These are phyloP conservation scores for Cyberlindnera euphorbiiphila DNA, from an alignment of 805 yeast genomes.

Conservation along the genomic window DNA sequence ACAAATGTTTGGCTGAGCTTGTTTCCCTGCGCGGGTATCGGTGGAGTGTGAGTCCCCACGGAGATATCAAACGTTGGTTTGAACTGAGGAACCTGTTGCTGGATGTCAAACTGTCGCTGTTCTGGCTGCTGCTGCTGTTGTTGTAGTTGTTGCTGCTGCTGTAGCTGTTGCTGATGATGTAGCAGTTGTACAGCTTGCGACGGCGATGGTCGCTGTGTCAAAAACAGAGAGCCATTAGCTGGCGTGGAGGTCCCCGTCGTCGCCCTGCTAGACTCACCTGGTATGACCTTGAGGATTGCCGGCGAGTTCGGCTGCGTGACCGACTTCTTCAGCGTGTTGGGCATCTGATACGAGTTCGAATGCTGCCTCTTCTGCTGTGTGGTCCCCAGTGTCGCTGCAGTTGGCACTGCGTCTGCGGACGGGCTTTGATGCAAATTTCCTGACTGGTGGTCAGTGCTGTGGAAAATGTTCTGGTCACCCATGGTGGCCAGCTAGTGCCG, in stretches of 20 bases:
- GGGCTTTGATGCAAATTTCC: too few species aligned
- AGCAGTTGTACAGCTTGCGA: slow-evolving; percentile 3
- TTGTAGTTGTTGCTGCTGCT: slow-evolving; percentile 4
- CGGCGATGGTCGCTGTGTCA: slow-evolving; percentile 7
- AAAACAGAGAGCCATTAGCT: slow-evolving; percentile 9
- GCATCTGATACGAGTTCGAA: slow-evolving; percentile 21
- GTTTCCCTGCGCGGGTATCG: slow-evolving; percentile 8
- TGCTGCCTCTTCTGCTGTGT: slow-evolving; percentile 24
- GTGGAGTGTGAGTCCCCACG: slow-evolving; percentile 7
- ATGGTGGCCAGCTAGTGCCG: too few species aligned
- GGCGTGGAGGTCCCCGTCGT: slow-evolving; percentile 15
- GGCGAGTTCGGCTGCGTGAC: slow-evolving; percentile 16
- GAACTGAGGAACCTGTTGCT: slow-evolving; percentile 15
- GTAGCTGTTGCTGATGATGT: slow-evolving; percentile 1
- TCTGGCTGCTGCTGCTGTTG: slow-evolving; percentile 8
- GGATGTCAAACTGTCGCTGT: slow-evolving; percentile 8
- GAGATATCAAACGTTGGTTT: slow-evolving; percentile 11
- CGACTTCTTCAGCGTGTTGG: slow-evolving; percentile 13
- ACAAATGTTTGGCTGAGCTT: slow-evolving; percentile 19
- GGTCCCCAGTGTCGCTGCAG: slow-evolving; percentile 5
- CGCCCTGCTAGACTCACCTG: slow-evolving; percentile 10
- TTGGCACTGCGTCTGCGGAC: slow-evolving; percentile 4
- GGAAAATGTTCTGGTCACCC: too few species aligned
- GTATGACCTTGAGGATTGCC: slow-evolving; percentile 4
- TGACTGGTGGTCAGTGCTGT: too few species aligned